Base-by-base conservation (phyloP, 2,329 filamentous ascomycete species). In the Orbilia ellipsospora region DNA sequence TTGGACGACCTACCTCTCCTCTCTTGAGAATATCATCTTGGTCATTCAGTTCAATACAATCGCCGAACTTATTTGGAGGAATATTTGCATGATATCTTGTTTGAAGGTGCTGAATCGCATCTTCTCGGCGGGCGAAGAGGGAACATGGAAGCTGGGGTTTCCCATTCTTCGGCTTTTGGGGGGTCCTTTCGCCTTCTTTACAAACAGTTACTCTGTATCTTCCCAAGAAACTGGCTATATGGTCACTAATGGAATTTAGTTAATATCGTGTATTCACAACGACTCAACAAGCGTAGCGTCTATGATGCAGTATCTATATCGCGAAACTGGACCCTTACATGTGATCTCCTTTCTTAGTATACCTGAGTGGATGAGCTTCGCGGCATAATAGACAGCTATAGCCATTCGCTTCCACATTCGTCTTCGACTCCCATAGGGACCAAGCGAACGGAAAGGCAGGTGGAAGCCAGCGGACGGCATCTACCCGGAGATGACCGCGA, bases 401-500 rank as follows among this genome's bases (percentile, higher is more conserved):
- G 44, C 15, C 15, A 1, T 68, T 16, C 10, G 5, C 13, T n/a
- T 56, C 10, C 16, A 54, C 26, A 0, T 12, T 12, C 45, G 36
- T 15, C n/a, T 51, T 40, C 12, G 52, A 20, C 12, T 7, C 10
- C 68, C 63, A 74, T 16, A 74, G 44, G 2, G 50, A 51, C 70
- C 70, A 74, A 16, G 56, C 13, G 26, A 63, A 63, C 13, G 56
- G 50, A 50, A 74, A 15, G 1, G 50, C 23, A 4, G 63, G 70
- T 8, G 54, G 52, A 18, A 74, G 10, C 70, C 63, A 68, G 42
- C 63, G 28, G 28, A 56, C 28, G 45, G 10, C 31, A 13, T 55
- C 51, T 10, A 61, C n/a, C 5, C 36, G 31, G 10, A 10, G 31
- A 51, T 44, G 20, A 7, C 20, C 16, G 20, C 16, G n/a, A n/a